These are phyloP conservation scores for Bondarzewia mesenterica DNA, from an alignment of 1,284 basidiomycete genomes.

Conservation along the genomic window DNA sequence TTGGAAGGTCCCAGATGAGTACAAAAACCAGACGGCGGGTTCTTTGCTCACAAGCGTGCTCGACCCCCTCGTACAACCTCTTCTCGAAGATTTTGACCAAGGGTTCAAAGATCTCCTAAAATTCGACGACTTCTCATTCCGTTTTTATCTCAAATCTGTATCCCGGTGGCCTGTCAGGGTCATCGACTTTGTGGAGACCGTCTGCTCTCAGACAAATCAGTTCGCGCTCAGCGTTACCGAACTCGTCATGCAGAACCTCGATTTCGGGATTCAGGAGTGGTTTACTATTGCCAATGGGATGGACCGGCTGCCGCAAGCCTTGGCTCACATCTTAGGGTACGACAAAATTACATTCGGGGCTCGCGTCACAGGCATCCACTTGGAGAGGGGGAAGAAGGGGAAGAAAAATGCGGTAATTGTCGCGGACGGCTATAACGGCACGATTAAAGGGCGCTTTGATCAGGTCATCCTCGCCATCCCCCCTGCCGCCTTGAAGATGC, in stretches of 20 bases:
- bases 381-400: conserved; percentile 3
- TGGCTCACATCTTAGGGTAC: conserved; percentile 14
- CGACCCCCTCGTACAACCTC: conserved; percentile 7
- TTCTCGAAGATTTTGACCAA: conserved; percentile 12
- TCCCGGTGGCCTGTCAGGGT: conserved; percentile 13
- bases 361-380: conserved; percentile 11
- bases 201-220: conserved; percentile 17
- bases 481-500: conserved; percentile 16
- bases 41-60: conserved; percentile 13
- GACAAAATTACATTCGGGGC: conserved; percentile 15
- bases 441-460: conserved; percentile 10
- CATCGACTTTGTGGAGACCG: conserved; percentile 16
- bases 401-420: conserved; percentile 3
- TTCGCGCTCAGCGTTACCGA: conserved; percentile 17
- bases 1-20: conserved; percentile 9
- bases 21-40: conserved; percentile 7
- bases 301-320: conserved; percentile 14
- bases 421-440: conserved; percentile 1
- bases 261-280: conserved; percentile 15
- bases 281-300: conserved; percentile 14
- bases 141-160: conserved; percentile 11
- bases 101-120: conserved; percentile 11
- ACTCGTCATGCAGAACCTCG: conserved; percentile 17
- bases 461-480: conserved; percentile 15
- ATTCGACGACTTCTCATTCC: conserved; percentile 14